Conservation (phyloP, 2,329 filamentous ascomycete genomes). For the Claviceps africana region DNA sequence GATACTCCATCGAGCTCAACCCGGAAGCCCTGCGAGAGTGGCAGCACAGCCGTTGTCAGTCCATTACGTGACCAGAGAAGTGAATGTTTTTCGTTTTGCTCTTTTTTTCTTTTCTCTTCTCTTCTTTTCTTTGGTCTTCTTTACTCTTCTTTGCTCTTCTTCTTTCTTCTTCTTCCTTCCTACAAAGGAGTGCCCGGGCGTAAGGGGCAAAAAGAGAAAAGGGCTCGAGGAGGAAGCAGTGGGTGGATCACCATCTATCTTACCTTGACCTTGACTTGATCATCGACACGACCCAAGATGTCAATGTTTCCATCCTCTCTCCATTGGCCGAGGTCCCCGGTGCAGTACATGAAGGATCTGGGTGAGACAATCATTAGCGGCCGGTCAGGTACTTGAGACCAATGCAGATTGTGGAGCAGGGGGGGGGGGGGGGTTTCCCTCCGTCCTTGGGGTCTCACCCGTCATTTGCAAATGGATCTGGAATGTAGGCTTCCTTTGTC, state of each 20-base stretch:
- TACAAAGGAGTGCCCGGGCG: too few relatives aligned
- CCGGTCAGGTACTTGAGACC: slow-evolving; percentile 2
- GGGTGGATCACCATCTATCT: slow-evolving; percentile 3
- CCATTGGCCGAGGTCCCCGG: slow-evolving; percentile 45
- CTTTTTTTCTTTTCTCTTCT: too few relatives aligned
- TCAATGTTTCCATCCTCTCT: slow-evolving; percentile 36
- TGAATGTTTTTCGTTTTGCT: too few relatives aligned
- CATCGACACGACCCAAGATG: slow-evolving; percentile 43
- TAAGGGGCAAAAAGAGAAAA: not conserved
- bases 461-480: slow-evolving; percentile 35
- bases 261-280: slow-evolving; percentile 48
- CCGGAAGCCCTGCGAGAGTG: slow-evolving; percentile 35
- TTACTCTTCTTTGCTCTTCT: too few relatives aligned
- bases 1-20: slow-evolving; percentile 46
- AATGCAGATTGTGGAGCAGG: not conserved
- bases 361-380: slow-evolving; percentile 5
- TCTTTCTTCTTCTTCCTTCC: too few relatives aligned
- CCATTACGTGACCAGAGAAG: too few relatives aligned
- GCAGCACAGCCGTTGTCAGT: not conserved
- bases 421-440: too few relatives aligned
- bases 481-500: slow-evolving; percentile 34
- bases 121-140: too few relatives aligned
- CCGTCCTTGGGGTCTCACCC: slow-evolving; percentile 25
- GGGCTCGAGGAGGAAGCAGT: not conserved
- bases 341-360: slow-evolving; percentile 43